Base-by-base conservation (phyloP, 169 alveolate genomes). In the Babesia ovis region DNA sequence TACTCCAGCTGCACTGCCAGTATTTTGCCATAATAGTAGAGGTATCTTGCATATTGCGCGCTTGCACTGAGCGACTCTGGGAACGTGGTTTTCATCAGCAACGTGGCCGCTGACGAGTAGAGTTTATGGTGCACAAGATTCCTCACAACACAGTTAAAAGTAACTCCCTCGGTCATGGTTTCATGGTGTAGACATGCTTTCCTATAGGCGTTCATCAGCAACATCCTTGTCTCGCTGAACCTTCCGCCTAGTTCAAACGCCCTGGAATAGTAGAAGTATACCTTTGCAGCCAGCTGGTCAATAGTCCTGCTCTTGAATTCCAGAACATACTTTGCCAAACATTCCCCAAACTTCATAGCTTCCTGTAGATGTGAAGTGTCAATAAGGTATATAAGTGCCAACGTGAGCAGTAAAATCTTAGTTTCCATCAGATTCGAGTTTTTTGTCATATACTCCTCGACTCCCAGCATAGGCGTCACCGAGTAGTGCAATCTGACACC, bases 1-100 rank as follows among this genome's bases (percentile, higher is more conserved):
- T 96, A 96, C 68, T 95, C 98, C 79, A 95, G 91, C 79, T 95
- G 97, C 23, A 95, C 95, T 18, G 99, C 97, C 82, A 94, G 91
- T 22, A 95, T 95, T 51, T 82, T 87, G 11, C 98, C 98, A 41
- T 91, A 85, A 71, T 96, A 95, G 91, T 87, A 96, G 27, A 96
- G 90, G 81, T 95, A 95, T 64, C 98, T 89, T 2, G 98, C 98
- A 48, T 93, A 92, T 69, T 96, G 97, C 45, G 97, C 96, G 62
- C 94, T 93, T 8, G 98, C 93, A 8, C 94, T 94, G 53, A 92
- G 90, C 35, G 88, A 90, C 68, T 92, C 98, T 72, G 92, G 97
- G 91, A 91, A 94, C 73, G 85, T 72, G 22, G 94, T 72, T 64
- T 70, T 81, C 51, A 37, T 75, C 8, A 89, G 61, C 62, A 84